Evolutionary conservation across 495 filamentous ascomycete species (phyloP), one percentile per base, ranked within the genome.

Genomic region (Chaetomium tenue): DNA sequence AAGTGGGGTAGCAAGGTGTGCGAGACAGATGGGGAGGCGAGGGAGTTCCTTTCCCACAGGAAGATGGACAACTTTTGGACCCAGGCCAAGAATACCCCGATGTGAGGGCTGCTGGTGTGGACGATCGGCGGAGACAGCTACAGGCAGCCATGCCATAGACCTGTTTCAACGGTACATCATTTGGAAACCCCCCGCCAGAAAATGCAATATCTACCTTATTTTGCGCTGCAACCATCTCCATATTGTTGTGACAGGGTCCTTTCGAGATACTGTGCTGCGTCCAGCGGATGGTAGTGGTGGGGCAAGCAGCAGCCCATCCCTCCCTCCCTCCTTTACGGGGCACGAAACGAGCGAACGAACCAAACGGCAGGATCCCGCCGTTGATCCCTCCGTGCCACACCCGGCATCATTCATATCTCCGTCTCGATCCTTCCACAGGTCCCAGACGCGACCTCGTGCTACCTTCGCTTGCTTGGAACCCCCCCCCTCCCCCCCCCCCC

Each of bases 51-150:
- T 66, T 77, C 85, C 4, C 84, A 89, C 67, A 83, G 84, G 8
- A 97, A 96, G 79, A 89, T 97, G 86, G 94, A 98, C 74, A 95
- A 87, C 69, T 92, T 98, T 70, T 99, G 94, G 94, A 88, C 88
- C n/a, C 78, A 92, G 72, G 94, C 92, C 3, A 98, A 96, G 85
- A 74, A 68, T 63, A 73, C 66, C 20, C 66, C 66, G 46, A 48
- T 52, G 26, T 60, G 46, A 33, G 51, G 51, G 26, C 0, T n/a
- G 15, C 13, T 18, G 26, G 25, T 11, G 26, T 5, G 3, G 25
- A 26, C 51, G 23, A 16, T 15, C 23, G 23, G 23, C 18, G 9
- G 50, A 20, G n/a, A 11, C 16, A 50, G 2, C 20, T 23, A 9
- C 20, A 50, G 20, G 20, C 33, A 37, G 6, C 1, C 33, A 23